These are phyloP conservation scores for Diplotaxis tenuifolia DNA, from an alignment of 345 rosid genomes.

Conservation along the genomic window DNA sequence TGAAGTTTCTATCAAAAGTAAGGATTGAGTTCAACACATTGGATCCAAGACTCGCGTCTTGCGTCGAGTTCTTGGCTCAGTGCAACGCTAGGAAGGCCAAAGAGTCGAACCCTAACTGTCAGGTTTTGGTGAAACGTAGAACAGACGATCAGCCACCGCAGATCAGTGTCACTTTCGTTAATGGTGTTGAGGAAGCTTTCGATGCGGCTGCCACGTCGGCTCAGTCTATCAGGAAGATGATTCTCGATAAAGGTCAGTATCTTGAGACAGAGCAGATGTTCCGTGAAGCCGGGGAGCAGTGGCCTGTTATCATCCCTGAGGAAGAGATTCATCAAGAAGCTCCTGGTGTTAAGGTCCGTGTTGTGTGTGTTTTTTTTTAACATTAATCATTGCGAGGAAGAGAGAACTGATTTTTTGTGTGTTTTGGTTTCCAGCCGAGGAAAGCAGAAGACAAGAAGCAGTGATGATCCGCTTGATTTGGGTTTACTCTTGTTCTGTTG, in stretches of 20 bases:
- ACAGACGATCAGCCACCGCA: constrained; percentile 82
- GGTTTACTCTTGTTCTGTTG: background rate
- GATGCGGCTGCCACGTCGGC: constrained; percentile 79
- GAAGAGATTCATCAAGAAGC: constrained; percentile 63
- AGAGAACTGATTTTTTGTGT: constrained; percentile 47
- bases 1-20: constrained; percentile 84
- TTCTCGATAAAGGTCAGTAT: constrained; percentile 70
- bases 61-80: constrained; percentile 89
- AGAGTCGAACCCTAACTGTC: constrained; percentile 85
- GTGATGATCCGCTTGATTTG: background rate
- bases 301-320: constrained; percentile 84
- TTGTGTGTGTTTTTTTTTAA: background rate
- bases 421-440: constrained; percentile 50
- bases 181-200: constrained; percentile 74
- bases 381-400: constrained; percentile 35
- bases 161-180: constrained; percentile 79
- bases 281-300: constrained; percentile 84
- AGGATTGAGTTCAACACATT: constrained; percentile 75
- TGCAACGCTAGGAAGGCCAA: constrained; percentile 88
- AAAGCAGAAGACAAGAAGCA: constrained; percentile 78
- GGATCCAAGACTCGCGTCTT: constrained; percentile 72
- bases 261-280: constrained; percentile 95
- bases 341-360: constrained; percentile 72
- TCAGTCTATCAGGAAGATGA: constrained; percentile 70
- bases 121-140: constrained; percentile 78